A percentile compares a stretch with the other conserved stretches of the same genome.
Evolutionary conservation across 352 stramenopile species (phyloP).

Genomic region (Phytophthora pistaciae): DNA sequence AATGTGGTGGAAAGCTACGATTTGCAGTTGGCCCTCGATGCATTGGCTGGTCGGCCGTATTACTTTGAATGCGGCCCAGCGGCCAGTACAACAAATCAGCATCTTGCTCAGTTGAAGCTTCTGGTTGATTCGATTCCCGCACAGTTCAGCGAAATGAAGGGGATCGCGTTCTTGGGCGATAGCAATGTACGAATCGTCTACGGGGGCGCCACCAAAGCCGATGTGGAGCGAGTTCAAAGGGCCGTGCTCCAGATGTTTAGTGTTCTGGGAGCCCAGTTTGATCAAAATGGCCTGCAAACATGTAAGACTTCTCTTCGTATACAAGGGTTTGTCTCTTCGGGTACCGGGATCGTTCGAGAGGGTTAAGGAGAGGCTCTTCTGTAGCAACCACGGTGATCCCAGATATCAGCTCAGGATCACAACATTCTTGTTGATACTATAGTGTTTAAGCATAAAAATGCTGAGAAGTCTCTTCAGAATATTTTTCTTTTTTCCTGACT

Average conservation of each 20-base stretch:
- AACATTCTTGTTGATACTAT: too few species aligned
- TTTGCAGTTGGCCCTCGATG: constrained; percentile 5
- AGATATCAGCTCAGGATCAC: too few species aligned
- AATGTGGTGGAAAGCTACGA: constrained; percentile 6
- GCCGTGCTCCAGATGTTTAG: not conserved
- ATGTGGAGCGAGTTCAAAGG: not conserved
- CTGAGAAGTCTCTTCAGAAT: too few species aligned
- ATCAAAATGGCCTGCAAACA: not conserved
- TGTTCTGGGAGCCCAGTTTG: not conserved
- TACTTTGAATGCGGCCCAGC: constrained; percentile 10
- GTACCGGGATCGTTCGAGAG: not conserved
- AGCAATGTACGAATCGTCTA: not conserved
- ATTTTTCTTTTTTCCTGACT: too few species aligned
- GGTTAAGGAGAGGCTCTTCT: not conserved
- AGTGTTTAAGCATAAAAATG: too few species aligned
- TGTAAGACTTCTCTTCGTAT: not conserved
- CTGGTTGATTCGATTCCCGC: not conserved
- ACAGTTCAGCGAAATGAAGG: not conserved
- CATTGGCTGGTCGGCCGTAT: constrained; percentile 6
- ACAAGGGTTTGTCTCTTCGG: not conserved
- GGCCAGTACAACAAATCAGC: not conserved
- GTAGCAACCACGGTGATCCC: too few species aligned
- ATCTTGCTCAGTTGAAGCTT: constrained; percentile 2
- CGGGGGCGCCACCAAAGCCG: not conserved
- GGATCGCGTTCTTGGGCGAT: not conserved